Evolutionary conservation across 257 asterid genomes (phyloP), one percentile per base, ranked within the genome.

Genomic region (Orobanche coerulescens): DNA sequence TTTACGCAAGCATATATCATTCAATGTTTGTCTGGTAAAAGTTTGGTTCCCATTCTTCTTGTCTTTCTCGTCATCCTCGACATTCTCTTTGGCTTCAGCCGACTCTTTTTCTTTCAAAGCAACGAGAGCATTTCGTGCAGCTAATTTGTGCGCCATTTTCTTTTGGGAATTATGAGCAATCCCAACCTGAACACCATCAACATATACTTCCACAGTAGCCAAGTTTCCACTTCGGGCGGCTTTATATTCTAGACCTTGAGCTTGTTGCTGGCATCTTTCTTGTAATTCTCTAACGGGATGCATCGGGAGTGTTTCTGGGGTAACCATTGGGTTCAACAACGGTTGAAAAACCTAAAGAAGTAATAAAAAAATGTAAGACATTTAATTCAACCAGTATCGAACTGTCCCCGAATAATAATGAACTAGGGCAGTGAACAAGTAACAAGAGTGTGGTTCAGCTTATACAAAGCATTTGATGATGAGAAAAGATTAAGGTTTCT

Each of bases 231-330:
- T 84, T 58, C 99, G 75, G 12, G 76, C 80, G 57, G 97, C 89
- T 80, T 89, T 93, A 73, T 93, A 93, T 76, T 93, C 97, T 2
- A 93, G 81, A 37, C 97, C 99, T 76, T 86, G 94, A 64, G 99
- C 99, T 71, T 89, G 85, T 67, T 84, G 99, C 75, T 93, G 99
- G 75, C 99, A 93, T 67, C 95, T 79, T 72, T 93, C 99, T 79
- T 93, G 99, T 67, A 93, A 79, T 75, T 93, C 99, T 55, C 99
- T 67, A 36, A 93, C 99, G 0, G 96, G 98, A 73, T 93, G 97
- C 96, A 93, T 93, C 12, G 97, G 98, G 58, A 93, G 95, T n/a
- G 98, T 93, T 70, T 89, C 95, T 16, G 97, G 98, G 40, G 98
- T 93, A 56, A 93, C 98, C 95, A 93, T 86, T 44, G 98, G 98